These are phyloP conservation scores for Mycena epipterygia DNA, from an alignment of 768 basidiomycete species.

Conservation along the genomic window DNA sequence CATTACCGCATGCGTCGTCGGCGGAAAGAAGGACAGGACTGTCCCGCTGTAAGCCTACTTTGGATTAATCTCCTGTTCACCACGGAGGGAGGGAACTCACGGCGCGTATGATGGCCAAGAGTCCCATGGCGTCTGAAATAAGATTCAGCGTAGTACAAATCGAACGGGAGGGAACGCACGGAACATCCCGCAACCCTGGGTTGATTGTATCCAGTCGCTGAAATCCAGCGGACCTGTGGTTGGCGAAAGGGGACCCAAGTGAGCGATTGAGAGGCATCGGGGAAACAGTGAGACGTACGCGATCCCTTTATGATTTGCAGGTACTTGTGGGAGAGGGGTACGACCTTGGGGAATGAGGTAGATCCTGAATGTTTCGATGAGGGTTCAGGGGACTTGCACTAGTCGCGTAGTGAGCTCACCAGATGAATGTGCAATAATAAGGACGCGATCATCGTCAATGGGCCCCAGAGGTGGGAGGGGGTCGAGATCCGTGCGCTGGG, in stretches of 20 bases:
- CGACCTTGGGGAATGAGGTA: constrained; percentile 23
- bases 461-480: constrained; percentile 8
- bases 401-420: neutral
- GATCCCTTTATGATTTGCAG: neutral
- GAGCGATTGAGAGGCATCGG: neutral
- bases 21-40: constrained; percentile 1
- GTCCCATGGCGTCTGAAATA: constrained; percentile 8
- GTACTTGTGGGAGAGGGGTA: constrained; percentile 17
- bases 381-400: neutral
- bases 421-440: constrained; percentile 18
- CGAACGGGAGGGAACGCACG: constrained; percentile 13
- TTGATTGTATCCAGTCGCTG: constrained; percentile 6
- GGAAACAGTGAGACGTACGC: neutral
- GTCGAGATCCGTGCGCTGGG: neutral
- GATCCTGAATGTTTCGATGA: neutral
- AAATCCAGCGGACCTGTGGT: constrained; percentile 9
- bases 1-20: constrained; percentile 14
- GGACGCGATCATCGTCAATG: constrained; percentile 10
- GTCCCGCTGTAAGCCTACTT: constrained; percentile 19
- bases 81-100: neutral
- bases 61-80: neutral
- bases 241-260: neutral
- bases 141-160: neutral
- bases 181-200: constrained; percentile 15
- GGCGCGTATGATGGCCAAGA: constrained; percentile 11